Conservation (phyloP, 2,329 filamentous ascomycete species). For the Ceratocystis huliohia region DNA sequence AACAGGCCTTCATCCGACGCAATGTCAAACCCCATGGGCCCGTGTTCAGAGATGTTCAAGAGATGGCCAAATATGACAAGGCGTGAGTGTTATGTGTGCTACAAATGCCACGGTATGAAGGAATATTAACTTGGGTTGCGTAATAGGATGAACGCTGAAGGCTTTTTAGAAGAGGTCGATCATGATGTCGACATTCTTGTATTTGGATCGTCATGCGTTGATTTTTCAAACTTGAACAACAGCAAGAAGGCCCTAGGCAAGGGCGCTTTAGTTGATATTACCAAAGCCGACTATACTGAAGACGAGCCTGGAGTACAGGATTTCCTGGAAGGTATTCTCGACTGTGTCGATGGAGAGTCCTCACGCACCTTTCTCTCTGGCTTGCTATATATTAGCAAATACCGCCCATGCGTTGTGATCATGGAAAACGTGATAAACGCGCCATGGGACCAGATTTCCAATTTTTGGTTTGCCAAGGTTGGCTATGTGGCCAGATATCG, state of each 20-base stretch:
- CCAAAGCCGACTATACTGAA: constrained; percentile 28
- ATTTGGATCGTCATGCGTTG: constrained; percentile 63
- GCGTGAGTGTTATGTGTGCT: constrained; percentile 34
- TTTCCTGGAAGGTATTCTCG: constrained; percentile 43
- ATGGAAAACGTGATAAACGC: constrained; percentile 57
- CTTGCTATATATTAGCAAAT: constrained; percentile 41
- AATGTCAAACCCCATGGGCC: constrained; percentile 39
- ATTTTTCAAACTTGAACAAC: constrained; percentile 54
- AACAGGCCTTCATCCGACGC: constrained; percentile 51
- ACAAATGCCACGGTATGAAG: neutral
- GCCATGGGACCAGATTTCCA: constrained; percentile 44
- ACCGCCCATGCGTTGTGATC: constrained; percentile 50
- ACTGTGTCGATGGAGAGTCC: constrained; percentile 45
- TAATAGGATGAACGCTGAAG: constrained; percentile 52
- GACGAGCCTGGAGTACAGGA: constrained; percentile 25
- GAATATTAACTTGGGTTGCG: neutral
- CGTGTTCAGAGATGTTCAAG: constrained; percentile 47
- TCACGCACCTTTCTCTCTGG: constrained; percentile 51
- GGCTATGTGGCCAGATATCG: constrained; percentile 42
- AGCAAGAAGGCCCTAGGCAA: constrained; percentile 31
- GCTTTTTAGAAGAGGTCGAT: constrained; percentile 45
- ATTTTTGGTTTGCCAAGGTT: constrained; percentile 31
- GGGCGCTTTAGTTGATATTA: constrained; percentile 36
- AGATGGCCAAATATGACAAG: constrained; percentile 35
- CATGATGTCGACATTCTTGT: constrained; percentile 50